Evolutionary conservation across 164 flowering plant species (phyloP).

Genomic region (Taxillus chinensis): DNA sequence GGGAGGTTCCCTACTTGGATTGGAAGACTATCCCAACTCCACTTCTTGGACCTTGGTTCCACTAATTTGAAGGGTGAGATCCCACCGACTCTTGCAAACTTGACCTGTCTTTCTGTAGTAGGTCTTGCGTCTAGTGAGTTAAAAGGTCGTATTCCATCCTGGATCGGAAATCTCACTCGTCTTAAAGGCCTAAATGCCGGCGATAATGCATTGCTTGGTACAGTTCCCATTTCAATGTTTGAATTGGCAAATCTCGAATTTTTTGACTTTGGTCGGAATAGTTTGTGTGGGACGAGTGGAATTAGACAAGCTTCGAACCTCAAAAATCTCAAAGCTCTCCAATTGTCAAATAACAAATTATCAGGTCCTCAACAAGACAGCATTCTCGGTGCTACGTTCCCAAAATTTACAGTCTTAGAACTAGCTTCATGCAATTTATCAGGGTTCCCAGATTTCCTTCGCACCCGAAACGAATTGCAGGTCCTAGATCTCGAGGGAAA

Average conservation of each 20-base stretch:
- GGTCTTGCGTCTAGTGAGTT: neutral
- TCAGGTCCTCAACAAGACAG: no score
- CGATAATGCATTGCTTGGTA: neutral
- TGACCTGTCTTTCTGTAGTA: neutral
- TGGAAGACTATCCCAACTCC: neutral
- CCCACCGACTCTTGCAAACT: neutral
- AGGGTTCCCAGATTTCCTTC: conserved; percentile 6
- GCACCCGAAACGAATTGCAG: neutral
- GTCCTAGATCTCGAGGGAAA: conserved; percentile 6
- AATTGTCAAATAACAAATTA: no score
- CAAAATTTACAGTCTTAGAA: neutral
- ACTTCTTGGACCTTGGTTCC: neutral
- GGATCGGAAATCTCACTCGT: neutral
- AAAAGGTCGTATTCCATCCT: neutral
- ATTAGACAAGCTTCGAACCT: no score
- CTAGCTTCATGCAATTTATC: neutral
- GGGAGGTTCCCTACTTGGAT: neutral
- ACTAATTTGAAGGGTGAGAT: neutral
- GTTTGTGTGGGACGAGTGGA: no score
- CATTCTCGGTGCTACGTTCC: neutral
- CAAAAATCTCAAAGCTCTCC: no score
- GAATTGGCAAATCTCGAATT: no score
- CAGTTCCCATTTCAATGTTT: conserved; percentile 4
- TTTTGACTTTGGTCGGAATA: no score
- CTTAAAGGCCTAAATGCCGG: neutral